Evolutionary conservation across 2,329 filamentous ascomycete genomes (phyloP), one percentile per base, ranked within the genome.

Genomic region (Dactylonectria macrodidyma): DNA sequence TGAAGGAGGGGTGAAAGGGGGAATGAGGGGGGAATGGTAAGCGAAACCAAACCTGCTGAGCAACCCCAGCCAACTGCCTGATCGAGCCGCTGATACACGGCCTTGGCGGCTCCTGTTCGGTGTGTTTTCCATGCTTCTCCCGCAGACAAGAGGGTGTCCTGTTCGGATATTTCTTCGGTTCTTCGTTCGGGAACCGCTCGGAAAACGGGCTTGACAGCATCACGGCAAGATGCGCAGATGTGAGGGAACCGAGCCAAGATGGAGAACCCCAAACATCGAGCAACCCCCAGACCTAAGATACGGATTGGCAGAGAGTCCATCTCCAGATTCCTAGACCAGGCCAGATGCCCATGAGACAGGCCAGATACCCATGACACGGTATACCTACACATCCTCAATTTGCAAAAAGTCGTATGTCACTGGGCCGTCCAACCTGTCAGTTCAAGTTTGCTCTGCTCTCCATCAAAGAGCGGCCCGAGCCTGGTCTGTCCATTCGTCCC

Each of bases 151-250:
- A 66, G 64, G 64, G 64, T 66, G 64, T 66, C 34, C 55, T 62
- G 64, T 58, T 66, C 64, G 64, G 64, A 54, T 62, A 55, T 66
- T 54, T 52, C 47, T 55, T 66, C 64, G 64, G 64, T 59, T 62
- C 55, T 62, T 47, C 52, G 54, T 50, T 66, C 64, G 64, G 64
- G 64, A 59, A 59, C 64, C 64, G 64, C 59, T 26, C 64, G 64
- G 64, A 66, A 62, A 62, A 62, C 64, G 59, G 59, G 41, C 41
- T n/a, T 3, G 41, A 44, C 14, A 44, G 41, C n/a, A 19, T 44
- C 41, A 44, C 41, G 41, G n/a, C 16, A n/a, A 14, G 14, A 34
- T 19, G 11, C 12, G 26, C 19, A 52, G 50, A 34, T 52, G 26
- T 30, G 50, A 19, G 26, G 50, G n/a, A 26, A 44, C 14, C n/a